These are phyloP conservation scores for Breviolum minutum DNA, from an alignment of 73 alveolate genomes.

Conservation along the genomic window DNA sequence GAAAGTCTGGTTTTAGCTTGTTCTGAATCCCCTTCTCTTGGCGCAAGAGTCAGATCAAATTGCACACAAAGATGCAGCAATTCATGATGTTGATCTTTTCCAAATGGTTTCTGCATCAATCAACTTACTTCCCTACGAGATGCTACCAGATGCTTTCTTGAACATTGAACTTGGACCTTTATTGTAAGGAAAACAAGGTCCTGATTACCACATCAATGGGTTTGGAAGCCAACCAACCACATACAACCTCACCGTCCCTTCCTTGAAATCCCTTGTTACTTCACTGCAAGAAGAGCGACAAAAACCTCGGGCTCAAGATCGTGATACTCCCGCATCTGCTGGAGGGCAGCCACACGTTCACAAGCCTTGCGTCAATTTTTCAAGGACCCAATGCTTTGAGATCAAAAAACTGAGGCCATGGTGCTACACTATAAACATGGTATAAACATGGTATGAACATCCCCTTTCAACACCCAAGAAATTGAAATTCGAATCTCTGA, in stretches of 20 bases:
- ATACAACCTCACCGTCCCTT: background rate
- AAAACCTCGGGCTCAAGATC: conserved; percentile 51
- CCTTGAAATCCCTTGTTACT: background rate
- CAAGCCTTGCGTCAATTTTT: conserved; percentile 20
- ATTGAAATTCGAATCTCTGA: background rate
- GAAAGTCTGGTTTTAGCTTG: too few relatives aligned
- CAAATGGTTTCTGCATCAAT: too few relatives aligned
- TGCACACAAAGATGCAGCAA: too few relatives aligned
- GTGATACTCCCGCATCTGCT: conserved; percentile 41
- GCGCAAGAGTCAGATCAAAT: too few relatives aligned
- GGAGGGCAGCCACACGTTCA: conserved; percentile 55
- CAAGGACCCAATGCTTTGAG: background rate
- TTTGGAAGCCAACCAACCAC: background rate
- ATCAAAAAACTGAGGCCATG: background rate
- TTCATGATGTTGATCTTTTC: too few relatives aligned
- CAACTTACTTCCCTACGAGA: too few relatives aligned
- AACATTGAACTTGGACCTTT: too few relatives aligned
- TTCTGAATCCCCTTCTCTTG: too few relatives aligned
- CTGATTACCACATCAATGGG: background rate
- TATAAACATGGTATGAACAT: background rate
- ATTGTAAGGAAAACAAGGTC: too few relatives aligned
- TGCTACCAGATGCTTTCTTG: too few relatives aligned
- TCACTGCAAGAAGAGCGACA: background rate
- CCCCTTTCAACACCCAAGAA: too few relatives aligned
- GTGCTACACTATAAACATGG: background rate